A percentile compares a stretch with the other conserved stretches of the same genome.
Conservation (phyloP, 306 rosid species). For the Cotoneaster glaucophyllus region DNA sequence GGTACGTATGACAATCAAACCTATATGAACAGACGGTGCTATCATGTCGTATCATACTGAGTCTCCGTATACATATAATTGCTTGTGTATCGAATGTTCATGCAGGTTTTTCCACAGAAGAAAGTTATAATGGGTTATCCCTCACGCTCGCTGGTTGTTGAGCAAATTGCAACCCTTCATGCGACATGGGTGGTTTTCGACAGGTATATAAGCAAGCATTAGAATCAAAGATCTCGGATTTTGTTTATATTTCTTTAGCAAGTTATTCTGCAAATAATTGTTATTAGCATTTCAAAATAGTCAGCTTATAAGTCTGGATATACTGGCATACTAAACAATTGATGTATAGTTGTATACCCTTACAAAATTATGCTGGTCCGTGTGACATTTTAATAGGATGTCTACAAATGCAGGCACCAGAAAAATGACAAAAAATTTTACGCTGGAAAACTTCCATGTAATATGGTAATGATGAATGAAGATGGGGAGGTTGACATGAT, state of each 20-base stretch:
- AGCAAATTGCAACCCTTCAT: conserved; percentile 36
- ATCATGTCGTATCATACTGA: neutral
- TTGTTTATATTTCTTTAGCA: too few relatives aligned
- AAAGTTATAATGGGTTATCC: conserved; percentile 57
- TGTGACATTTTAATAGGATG: neutral
- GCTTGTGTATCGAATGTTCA: neutral
- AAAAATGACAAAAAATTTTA: conserved; percentile 30
- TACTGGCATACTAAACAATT: neutral
- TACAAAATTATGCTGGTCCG: neutral
- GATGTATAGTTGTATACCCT: neutral
- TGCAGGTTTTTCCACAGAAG: conserved; percentile 46
- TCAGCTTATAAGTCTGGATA: neutral
- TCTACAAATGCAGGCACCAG: conserved; percentile 33
- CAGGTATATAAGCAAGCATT: conserved; percentile 15
- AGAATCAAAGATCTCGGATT: neutral
- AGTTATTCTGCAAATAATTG: too few relatives aligned
- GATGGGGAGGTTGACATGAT: conserved; percentile 42
- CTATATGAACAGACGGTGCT: neutral
- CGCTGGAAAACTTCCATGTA: conserved; percentile 33
- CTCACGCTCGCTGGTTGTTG: conserved; percentile 18
- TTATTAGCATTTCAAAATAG: too few relatives aligned
- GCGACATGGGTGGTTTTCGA: conserved; percentile 49
- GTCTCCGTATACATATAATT: neutral
- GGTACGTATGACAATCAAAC: conserved; percentile 10
- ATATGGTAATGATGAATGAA: conserved; percentile 46